Percentiles rank a stretch among this genome's conserved stretches.
These are phyloP conservation scores for Globisporangium recalcitrans DNA, from an alignment of 352 stramenopile species.

Conservation along the genomic window DNA sequence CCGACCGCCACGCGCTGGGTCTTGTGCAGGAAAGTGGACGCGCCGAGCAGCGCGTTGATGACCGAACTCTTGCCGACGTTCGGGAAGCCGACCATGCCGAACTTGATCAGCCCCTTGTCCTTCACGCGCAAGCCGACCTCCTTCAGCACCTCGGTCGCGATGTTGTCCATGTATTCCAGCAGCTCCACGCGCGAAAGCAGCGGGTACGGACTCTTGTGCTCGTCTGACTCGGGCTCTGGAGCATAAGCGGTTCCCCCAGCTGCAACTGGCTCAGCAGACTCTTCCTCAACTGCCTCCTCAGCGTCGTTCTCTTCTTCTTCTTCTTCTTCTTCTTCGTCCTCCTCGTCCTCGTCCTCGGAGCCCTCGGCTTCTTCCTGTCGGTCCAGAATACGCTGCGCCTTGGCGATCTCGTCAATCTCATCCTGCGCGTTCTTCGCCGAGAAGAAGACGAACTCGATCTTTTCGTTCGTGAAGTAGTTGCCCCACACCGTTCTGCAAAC, in stretches of 20 bases:
- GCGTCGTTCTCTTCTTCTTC: conserved; percentile 9
- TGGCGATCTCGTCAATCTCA: conserved; percentile 80
- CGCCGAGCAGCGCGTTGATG: conserved; percentile 98
- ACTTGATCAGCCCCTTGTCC: conserved; percentile 81
- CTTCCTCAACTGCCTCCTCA: conserved; percentile 13
- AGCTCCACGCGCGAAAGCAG: conserved; percentile 73
- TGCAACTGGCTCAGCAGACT: background rate
- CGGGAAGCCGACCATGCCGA: conserved; percentile 99
- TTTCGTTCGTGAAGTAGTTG: conserved; percentile 90
- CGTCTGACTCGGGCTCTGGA: background rate
- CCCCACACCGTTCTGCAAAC: conserved; percentile 82
- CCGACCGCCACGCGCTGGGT: conserved; percentile 96
- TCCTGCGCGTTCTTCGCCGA: conserved; percentile 94
- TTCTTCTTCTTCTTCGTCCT: conserved; percentile 30
- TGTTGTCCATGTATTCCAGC: conserved; percentile 57
- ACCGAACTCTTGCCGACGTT: conserved; percentile 99
- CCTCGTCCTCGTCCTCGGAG: conserved; percentile 12
- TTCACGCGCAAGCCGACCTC: conserved; percentile 68
- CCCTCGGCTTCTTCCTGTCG: conserved; percentile 27
- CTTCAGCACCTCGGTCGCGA: conserved; percentile 48
- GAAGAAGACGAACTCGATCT: conserved; percentile 97
- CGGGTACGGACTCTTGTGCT: conserved; percentile 37
- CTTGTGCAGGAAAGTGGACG: conserved; percentile 93
- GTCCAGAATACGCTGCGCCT: conserved; percentile 37
- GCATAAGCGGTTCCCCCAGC: background rate